Conservation (phyloP, 345 rosid species). For the Orychophragmus violaceus region DNA sequence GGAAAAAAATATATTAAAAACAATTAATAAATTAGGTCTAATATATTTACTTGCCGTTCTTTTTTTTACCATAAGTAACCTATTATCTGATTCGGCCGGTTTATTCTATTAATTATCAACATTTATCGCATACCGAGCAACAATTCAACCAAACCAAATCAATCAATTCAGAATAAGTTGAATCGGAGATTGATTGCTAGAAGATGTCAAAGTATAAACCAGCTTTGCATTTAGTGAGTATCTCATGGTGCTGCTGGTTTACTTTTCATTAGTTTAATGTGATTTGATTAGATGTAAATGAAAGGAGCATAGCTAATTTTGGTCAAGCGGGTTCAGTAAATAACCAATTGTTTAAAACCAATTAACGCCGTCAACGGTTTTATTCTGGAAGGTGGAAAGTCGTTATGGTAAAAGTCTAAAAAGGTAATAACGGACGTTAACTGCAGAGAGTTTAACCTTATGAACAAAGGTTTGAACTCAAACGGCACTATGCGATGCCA, state of each 20-base stretch:
- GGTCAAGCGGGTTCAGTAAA: not conserved
- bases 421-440: constrained; percentile 17
- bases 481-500: constrained; percentile 17
- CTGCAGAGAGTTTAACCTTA: constrained; percentile 9
- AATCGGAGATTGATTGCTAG: not conserved
- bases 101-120: not conserved
- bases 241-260: not conserved
- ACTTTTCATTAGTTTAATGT: not conserved
- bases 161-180: not conserved
- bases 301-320: not conserved
- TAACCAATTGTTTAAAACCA: not conserved
- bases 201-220: not conserved
- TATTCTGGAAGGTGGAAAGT: not conserved
- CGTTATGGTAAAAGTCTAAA: not conserved
- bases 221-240: not conserved
- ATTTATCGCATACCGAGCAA: not conserved
- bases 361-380: constrained; percentile 13
- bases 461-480: constrained; percentile 23
- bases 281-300: not conserved
- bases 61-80: constrained; percentile 21
- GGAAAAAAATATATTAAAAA: constrained; percentile 1
- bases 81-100: constrained; percentile 19
- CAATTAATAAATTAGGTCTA: too few species aligned
- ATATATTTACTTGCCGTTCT: constrained; percentile 38
- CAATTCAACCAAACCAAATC: not conserved